A percentile compares a stretch with the other conserved stretches of the same genome.
These are phyloP conservation scores for Domatiomyces globalis DNA, from an alignment of 2,329 filamentous ascomycete species.

Conservation along the genomic window DNA sequence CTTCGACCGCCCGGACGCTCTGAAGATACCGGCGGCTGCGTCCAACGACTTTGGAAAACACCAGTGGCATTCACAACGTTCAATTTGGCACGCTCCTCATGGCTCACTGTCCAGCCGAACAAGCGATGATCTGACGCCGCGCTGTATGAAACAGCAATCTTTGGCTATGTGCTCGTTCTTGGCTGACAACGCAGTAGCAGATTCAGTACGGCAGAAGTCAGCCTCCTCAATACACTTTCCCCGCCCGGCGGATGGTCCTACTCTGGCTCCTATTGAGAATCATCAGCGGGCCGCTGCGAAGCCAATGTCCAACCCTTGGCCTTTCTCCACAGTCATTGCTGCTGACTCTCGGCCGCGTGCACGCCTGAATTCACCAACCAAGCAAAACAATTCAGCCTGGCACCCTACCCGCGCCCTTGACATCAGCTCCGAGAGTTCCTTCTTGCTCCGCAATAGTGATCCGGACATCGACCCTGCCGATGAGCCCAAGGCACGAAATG, in stretches of 20 bases:
- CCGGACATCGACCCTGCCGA: not conserved
- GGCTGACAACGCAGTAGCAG: not conserved
- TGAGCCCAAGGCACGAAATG: not conserved
- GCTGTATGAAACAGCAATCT: not conserved
- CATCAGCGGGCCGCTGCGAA: not conserved
- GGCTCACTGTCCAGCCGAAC: not conserved
- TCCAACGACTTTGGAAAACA: not conserved
- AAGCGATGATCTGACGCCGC: not conserved
- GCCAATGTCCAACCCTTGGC: not conserved
- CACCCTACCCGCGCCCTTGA: not conserved
- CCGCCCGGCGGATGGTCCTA: slow-evolving; percentile 10
- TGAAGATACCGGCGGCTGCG: not conserved
- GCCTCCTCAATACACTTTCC: slow-evolving; percentile 20
- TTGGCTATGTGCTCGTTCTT: not conserved
- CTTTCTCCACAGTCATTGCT: not conserved
- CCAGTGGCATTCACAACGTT: not conserved
- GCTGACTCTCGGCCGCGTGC: not conserved
- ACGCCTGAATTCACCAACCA: not conserved
- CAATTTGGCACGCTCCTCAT: not conserved
- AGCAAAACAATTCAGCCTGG: not conserved
- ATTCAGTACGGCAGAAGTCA: not conserved
- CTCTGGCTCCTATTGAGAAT: not conserved
- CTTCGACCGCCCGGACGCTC: not conserved
- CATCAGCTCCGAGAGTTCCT: not conserved
- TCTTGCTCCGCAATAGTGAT: not conserved